A percentile compares a stretch with the other conserved stretches of the same genome.
Conservation (phyloP, 1,284 basidiomycete genomes). For the Tranzscheliella williamsii region DNA sequence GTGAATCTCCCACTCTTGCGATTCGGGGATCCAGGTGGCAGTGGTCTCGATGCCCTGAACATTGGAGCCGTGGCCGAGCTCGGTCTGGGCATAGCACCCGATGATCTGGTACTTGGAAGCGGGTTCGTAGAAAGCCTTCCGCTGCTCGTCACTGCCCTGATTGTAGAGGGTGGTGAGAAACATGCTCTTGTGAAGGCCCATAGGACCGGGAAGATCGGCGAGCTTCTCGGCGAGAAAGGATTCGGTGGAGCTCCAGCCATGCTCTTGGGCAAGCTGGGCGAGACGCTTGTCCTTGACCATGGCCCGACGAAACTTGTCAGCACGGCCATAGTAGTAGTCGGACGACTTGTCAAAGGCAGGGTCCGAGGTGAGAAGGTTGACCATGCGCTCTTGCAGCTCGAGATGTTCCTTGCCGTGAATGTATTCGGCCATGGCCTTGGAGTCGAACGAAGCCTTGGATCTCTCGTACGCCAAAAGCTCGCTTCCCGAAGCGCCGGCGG, state of each 20-base stretch:
- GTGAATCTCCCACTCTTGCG: slow-evolving; percentile 49
- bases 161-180: slow-evolving; percentile 55
- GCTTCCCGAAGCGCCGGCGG: slow-evolving; percentile 43
- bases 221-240: slow-evolving; percentile 42
- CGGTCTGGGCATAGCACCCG: slow-evolving; percentile 55
- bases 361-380: slow-evolving; percentile 67
- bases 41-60: slow-evolving; percentile 53
- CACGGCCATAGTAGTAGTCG: slow-evolving; percentile 64
- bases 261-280: slow-evolving; percentile 57
- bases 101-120: slow-evolving; percentile 49
- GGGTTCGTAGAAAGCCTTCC: slow-evolving; percentile 48
- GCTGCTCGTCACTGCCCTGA: slow-evolving; percentile 53
- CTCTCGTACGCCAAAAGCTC: slow-evolving; percentile 52
- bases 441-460: slow-evolving; percentile 51
- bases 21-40: slow-evolving; percentile 44
- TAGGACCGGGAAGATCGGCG: slow-evolving; percentile 49
- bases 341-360: slow-evolving; percentile 70
- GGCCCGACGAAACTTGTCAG: slow-evolving; percentile 58
- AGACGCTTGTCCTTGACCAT: slow-evolving; percentile 61
- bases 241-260: slow-evolving; percentile 60
- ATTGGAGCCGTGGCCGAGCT: slow-evolving; percentile 55
- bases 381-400: slow-evolving; percentile 64
- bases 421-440: slow-evolving; percentile 48
- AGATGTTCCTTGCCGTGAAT: slow-evolving; percentile 50
- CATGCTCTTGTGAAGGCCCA: slow-evolving; percentile 54